phyloP scores from a whole-genome alignment of 2,329 filamentous ascomycete genomes.

The Coniosporium tulheliwenetii region DNA sequence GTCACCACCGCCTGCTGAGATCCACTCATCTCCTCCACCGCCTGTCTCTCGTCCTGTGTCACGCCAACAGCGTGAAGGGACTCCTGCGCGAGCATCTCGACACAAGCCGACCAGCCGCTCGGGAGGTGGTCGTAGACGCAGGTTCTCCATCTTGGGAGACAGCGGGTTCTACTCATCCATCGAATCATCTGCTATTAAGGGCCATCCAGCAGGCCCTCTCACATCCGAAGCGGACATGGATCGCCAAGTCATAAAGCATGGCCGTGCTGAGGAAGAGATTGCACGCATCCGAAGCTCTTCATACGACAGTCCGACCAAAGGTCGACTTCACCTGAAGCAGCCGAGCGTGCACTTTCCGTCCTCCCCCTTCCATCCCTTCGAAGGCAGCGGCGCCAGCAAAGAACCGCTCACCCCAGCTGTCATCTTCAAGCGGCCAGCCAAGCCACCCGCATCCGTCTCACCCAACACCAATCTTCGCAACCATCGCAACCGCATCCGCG shows the following conservation, averaged over 20 bases:
- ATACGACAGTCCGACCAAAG: constrained; percentile 76
- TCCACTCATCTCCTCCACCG: constrained; percentile 89
- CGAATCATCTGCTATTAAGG: constrained; percentile 74
- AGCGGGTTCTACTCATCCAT: constrained; percentile 96
- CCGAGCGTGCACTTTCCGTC: constrained; percentile 14
- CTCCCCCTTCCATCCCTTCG: constrained; percentile 22
- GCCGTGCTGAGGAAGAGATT: constrained; percentile 91
- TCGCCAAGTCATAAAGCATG: constrained; percentile 68
- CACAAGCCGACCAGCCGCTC: constrained; percentile 47
- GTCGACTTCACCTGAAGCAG: constrained; percentile 38
- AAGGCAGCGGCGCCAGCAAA: constrained; percentile 38
- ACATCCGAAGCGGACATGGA: constrained; percentile 62
- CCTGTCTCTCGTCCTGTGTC: constrained; percentile 42
- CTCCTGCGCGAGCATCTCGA: constrained; percentile 55
- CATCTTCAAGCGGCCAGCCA: constrained; percentile 56
- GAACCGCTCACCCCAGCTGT: constrained; percentile 71
- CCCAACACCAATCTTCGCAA: constrained; percentile 84
- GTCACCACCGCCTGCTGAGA: constrained; percentile 53
- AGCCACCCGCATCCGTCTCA: constrained; percentile 62
- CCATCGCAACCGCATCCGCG: constrained; percentile 68
- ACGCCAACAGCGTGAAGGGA: constrained; percentile 46
- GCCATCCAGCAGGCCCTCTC: constrained; percentile 46
- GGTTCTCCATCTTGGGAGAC: constrained; percentile 69
- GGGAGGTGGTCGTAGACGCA: constrained; percentile 53
- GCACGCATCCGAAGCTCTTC: constrained; percentile 82